A percentile compares a stretch with the other conserved stretches of the same genome.
These are phyloP conservation scores for Rhinocladiella mackenziei DNA, from an alignment of 2,329 filamentous ascomycete genomes.

Conservation along the genomic window DNA sequence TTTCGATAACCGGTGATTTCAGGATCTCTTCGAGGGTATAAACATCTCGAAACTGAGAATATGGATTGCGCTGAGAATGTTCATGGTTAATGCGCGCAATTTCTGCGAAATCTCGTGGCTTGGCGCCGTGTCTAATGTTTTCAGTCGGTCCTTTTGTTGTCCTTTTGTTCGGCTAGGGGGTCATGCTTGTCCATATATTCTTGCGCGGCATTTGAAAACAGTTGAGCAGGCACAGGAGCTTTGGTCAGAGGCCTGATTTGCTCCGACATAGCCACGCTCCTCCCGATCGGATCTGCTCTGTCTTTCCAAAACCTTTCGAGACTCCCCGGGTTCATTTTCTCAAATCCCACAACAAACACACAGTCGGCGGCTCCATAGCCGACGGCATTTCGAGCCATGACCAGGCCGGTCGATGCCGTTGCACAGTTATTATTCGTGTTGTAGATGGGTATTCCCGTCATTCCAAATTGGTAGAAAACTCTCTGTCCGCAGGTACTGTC, in stretches of 20 bases:
- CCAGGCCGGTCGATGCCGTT: slow-evolving; percentile 86
- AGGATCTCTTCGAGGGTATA: slow-evolving; percentile 83
- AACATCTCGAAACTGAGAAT: slow-evolving; percentile 94
- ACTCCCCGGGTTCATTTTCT: slow-evolving; percentile 96
- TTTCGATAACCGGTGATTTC: slow-evolving; percentile 70
- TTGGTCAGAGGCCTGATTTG: slow-evolving; percentile 76
- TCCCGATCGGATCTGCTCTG: slow-evolving; percentile 72
- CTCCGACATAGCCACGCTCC: slow-evolving; percentile 72
- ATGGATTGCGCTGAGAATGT: slow-evolving; percentile 87
- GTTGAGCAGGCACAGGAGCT: slow-evolving; percentile 79
- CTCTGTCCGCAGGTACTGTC: slow-evolving; percentile 92
- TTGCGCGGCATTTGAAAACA: slow-evolving; percentile 89
- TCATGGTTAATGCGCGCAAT: slow-evolving; percentile 90
- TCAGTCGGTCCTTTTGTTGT: too few species aligned
- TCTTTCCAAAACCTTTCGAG: slow-evolving; percentile 82
- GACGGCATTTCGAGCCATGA: slow-evolving; percentile 77
- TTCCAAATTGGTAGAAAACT: slow-evolving; percentile 98
- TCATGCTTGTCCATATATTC: slow-evolving; percentile 99
- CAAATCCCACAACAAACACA: slow-evolving; percentile 87
- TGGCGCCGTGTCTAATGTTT: slow-evolving; percentile 87
- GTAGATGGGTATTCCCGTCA: slow-evolving; percentile 93
- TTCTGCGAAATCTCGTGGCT: slow-evolving; percentile 82
- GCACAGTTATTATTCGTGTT: slow-evolving; percentile 99
- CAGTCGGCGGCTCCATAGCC: slow-evolving; percentile 78
- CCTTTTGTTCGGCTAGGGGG: too few species aligned